These are phyloP conservation scores for Cystobasidiaceae sp. DNA, from an alignment of 1,284 basidiomycete genomes.

Conservation along the genomic window DNA sequence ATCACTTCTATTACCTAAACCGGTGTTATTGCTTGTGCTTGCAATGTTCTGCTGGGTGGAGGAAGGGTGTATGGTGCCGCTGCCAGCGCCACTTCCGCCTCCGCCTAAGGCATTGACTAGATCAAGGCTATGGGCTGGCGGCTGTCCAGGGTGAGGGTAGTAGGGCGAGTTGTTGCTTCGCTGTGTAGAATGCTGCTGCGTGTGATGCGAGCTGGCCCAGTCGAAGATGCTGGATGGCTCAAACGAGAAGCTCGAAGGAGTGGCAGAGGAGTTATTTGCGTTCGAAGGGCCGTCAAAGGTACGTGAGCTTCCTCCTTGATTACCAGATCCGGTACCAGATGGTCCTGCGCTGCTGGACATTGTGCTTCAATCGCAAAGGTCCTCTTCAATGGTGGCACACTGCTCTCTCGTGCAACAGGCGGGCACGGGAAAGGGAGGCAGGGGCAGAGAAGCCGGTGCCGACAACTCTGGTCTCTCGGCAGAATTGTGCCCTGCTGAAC, in stretches of 20 bases:
- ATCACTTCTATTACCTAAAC: background rate
- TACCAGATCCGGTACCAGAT: too few species aligned
- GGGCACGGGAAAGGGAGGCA: too few species aligned
- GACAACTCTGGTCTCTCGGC: too few species aligned
- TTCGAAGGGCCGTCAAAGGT: too few species aligned
- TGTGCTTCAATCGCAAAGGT: too few species aligned
- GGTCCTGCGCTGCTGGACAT: too few species aligned
- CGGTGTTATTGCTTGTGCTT: background rate
- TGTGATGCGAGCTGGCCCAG: slow-evolving; percentile 20
- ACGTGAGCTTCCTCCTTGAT: too few species aligned
- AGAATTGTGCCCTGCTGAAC: too few species aligned
- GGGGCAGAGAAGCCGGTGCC: too few species aligned
- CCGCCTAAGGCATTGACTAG: slow-evolving; percentile 7
- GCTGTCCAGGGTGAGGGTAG: slow-evolving; percentile 1
- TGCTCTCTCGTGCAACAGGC: too few species aligned
- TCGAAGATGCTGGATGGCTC: slow-evolving; percentile 16
- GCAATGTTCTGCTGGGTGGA: background rate
- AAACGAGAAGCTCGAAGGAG: slow-evolving; percentile 12
- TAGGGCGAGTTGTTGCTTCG: background rate
- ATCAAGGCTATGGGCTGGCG: slow-evolving; percentile 5
- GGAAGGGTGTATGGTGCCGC: background rate
- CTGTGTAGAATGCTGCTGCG: background rate
- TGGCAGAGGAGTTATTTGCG: too few species aligned
- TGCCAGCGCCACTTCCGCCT: background rate
- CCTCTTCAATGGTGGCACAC: too few species aligned